Conservation (phyloP, 345 rosid genomes). For the Eucalyptus cladocalyx region DNA sequence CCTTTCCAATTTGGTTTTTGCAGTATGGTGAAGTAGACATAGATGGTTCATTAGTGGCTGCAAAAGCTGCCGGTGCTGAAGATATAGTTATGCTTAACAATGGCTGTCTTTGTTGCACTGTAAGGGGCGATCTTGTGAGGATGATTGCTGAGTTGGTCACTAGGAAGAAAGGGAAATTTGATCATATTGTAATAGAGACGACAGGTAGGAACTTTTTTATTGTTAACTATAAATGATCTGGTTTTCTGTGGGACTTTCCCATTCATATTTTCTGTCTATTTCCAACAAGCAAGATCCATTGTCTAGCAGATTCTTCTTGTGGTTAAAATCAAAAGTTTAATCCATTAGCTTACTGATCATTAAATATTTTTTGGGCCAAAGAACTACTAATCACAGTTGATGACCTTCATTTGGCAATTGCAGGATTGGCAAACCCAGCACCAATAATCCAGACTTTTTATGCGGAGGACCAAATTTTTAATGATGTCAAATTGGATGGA, state of each 20-base stretch:
- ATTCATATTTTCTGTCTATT: not conserved
- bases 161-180: slow-evolving; percentile 76
- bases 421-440: slow-evolving; percentile 97
- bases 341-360: not conserved
- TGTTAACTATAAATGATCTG: not conserved
- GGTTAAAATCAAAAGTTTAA: not conserved
- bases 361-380: not conserved
- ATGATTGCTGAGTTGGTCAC: slow-evolving; percentile 77
- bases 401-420: not conserved
- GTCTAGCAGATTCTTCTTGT: not conserved
- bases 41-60: slow-evolving; percentile 92
- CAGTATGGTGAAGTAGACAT: slow-evolving; percentile 96
- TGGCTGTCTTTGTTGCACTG: slow-evolving; percentile 97
- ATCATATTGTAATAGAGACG: slow-evolving; percentile 90
- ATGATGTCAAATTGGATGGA: slow-evolving; percentile 87
- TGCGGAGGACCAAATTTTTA: slow-evolving; percentile 74
- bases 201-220: slow-evolving; percentile 36
- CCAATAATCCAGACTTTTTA: slow-evolving; percentile 97
- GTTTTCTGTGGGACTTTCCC: not conserved
- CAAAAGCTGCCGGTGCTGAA: slow-evolving; percentile 79
- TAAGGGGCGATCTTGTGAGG: slow-evolving; percentile 96
- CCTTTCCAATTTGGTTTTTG: not conserved
- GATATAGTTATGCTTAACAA: slow-evolving; percentile 92
- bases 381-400: not conserved
- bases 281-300: not conserved